These are phyloP conservation scores for Nicotiana obtusifolia DNA, from an alignment of 257 asterid species.

Conservation along the genomic window DNA sequence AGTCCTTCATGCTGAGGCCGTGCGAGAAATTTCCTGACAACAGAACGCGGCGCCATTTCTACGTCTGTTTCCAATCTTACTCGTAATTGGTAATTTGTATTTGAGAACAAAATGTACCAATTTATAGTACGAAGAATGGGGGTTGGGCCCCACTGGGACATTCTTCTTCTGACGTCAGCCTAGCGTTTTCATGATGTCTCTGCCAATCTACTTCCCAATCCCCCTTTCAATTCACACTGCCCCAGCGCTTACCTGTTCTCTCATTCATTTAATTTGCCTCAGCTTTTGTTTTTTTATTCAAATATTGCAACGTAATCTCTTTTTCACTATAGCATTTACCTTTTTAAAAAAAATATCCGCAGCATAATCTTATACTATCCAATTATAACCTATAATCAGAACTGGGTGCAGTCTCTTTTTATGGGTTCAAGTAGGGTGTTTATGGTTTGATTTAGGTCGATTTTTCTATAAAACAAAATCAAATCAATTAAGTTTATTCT, in stretches of 20 bases:
- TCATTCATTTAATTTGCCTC: background rate
- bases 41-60: constrained; percentile 40
- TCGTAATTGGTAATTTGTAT: background rate
- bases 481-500: too few species aligned
- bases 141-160: background rate
- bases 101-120: background rate
- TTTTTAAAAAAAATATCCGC: too few species aligned
- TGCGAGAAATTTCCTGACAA: constrained; percentile 64
- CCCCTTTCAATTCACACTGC: background rate
- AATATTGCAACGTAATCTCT: too few species aligned
- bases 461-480: too few species aligned
- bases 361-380: too few species aligned
- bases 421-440: too few species aligned
- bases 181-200: constrained; percentile 1
- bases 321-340: too few species aligned
- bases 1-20: constrained; percentile 84
- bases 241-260: background rate
- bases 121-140: constrained; percentile 16
- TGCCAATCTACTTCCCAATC: background rate
- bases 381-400: too few species aligned
- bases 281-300: background rate
- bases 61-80: too few species aligned
- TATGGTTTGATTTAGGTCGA: too few species aligned
- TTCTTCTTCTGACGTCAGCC: background rate
- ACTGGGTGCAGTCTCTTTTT: too few species aligned